Evolutionary conservation across 768 basidiomycete genomes (phyloP).

Genomic region (Mycena capillaripes): DNA sequence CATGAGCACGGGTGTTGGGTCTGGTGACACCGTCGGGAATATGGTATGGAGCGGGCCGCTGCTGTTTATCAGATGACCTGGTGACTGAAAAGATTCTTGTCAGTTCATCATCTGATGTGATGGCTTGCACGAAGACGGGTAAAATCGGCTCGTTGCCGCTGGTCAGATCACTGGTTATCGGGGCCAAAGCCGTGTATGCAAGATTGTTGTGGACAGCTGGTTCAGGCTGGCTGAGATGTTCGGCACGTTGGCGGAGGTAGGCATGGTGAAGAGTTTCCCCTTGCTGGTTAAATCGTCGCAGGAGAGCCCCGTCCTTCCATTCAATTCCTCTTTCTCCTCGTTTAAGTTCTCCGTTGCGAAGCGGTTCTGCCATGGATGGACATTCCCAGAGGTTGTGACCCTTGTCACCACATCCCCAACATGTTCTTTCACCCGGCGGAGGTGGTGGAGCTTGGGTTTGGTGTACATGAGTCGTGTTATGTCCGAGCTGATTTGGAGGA

Average conservation of each 20-base stretch:
- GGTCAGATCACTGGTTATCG: neutral
- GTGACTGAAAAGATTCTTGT: conserved; percentile 3
- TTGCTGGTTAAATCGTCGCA: conserved; percentile 9
- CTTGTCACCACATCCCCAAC: neutral
- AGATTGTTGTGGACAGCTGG: conserved; percentile 7
- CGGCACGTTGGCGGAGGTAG: neutral
- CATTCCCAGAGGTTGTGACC: neutral
- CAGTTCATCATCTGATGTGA: conserved; percentile 6
- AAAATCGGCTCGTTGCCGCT: neutral
- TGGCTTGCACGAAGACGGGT: conserved; percentile 5
- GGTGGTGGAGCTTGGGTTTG: neutral
- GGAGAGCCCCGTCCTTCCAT: conserved; percentile 10
- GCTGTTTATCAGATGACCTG: neutral
- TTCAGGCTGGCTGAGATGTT: neutral
- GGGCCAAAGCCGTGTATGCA: neutral
- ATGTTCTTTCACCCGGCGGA: neutral
- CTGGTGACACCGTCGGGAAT: neutral
- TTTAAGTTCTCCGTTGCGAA: neutral
- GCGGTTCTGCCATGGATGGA: conserved; percentile 5
- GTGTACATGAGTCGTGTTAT: neutral
- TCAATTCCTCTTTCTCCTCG: conserved; percentile 9
- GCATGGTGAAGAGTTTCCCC: conserved; percentile 3
- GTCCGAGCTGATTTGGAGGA: neutral
- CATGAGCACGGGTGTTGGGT: conserved; percentile 8
- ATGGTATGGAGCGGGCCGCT: neutral